phyloP scores from a whole-genome alignment of 192 early-diverging fungal genomes.

The Gryganskiella cystojenkinii region DNA sequence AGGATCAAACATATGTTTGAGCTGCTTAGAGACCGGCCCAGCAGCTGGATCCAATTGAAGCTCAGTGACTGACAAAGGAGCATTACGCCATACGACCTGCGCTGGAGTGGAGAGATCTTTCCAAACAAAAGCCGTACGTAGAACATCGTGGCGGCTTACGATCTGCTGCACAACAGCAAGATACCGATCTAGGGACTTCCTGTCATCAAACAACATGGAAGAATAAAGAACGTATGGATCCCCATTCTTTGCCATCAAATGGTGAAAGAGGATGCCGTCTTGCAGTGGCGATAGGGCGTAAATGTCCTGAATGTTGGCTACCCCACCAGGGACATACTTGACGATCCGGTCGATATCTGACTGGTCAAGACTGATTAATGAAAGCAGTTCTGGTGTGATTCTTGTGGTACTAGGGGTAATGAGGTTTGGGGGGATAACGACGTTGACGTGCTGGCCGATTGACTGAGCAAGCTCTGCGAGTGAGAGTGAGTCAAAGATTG shows the following conservation, averaged over 20 bases:
- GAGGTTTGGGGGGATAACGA: not conserved
- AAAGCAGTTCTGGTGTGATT: constrained; percentile 5
- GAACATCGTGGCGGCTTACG: constrained; percentile 8
- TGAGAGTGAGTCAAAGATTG: not conserved
- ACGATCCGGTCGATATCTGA: constrained; percentile 9
- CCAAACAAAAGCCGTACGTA: constrained; percentile 4
- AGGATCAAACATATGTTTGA: constrained; percentile 1
- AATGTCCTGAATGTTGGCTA: constrained; percentile 13
- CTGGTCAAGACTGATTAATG: not conserved
- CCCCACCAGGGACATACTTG: not conserved
- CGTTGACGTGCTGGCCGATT: not conserved
- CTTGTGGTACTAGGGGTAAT: not conserved
- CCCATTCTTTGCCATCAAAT: not conserved
- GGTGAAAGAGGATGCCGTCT: constrained; percentile 19
- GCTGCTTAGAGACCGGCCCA: constrained; percentile 2
- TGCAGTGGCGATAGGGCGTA: constrained; percentile 6
- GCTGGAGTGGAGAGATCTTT: constrained; percentile 2
- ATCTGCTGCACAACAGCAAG: constrained; percentile 2
- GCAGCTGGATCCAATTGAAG: constrained; percentile 3
- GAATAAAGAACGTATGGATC: not conserved
- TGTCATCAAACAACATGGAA: not conserved
- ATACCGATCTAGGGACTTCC: constrained; percentile 8
- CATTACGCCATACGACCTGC: not conserved
- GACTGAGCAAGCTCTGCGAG: not conserved
- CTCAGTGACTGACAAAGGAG: not conserved